Percentiles rank a stretch among this genome's conserved stretches.
Evolutionary conservation across 2,329 filamentous ascomycete genomes (phyloP).

Genomic region (Aspergillus piperis): DNA sequence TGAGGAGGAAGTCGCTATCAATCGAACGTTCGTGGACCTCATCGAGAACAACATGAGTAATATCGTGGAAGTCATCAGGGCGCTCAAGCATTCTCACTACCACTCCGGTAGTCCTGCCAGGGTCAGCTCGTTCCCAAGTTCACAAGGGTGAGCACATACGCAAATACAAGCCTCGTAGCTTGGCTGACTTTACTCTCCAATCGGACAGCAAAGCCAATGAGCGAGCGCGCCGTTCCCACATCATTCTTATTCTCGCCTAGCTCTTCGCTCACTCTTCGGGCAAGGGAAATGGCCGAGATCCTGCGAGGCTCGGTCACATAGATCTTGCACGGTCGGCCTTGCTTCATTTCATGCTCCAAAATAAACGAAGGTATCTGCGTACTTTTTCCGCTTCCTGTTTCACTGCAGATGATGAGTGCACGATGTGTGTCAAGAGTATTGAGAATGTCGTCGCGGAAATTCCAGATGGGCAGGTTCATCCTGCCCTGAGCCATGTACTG

Average conservation of each 20-base stretch:
- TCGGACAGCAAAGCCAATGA: conserved; percentile 93
- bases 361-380: conserved; percentile 96
- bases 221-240: conserved; percentile 76
- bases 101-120: conserved; percentile 65
- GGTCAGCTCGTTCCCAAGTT: conserved; percentile 13
- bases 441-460: conserved; percentile 76
- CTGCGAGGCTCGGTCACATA: conserved; percentile 94
- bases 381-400: conserved; percentile 96
- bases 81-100: conserved; percentile 98
- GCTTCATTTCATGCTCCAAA: conserved; percentile 80
- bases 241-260: conserved; percentile 82
- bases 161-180: conserved; percentile 84
- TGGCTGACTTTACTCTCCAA: conserved; percentile 83
- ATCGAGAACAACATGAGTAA: conserved; percentile 94
- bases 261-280: conserved; percentile 90
- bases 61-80: conserved; percentile 79
- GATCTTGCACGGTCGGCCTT: conserved; percentile 81
- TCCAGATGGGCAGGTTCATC: conserved; percentile 85
- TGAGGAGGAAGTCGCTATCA: conserved; percentile 92
- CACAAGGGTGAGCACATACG: conserved; percentile 54
- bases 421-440: conserved; percentile 75
- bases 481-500: conserved; percentile 77
- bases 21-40: conserved; percentile 97
- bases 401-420: conserved; percentile 90
- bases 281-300: conserved; percentile 94